Evolutionary conservation across 2,329 filamentous ascomycete genomes (phyloP), one percentile per base, ranked within the genome.

Genomic region (Trichoderma polysporum): DNA sequence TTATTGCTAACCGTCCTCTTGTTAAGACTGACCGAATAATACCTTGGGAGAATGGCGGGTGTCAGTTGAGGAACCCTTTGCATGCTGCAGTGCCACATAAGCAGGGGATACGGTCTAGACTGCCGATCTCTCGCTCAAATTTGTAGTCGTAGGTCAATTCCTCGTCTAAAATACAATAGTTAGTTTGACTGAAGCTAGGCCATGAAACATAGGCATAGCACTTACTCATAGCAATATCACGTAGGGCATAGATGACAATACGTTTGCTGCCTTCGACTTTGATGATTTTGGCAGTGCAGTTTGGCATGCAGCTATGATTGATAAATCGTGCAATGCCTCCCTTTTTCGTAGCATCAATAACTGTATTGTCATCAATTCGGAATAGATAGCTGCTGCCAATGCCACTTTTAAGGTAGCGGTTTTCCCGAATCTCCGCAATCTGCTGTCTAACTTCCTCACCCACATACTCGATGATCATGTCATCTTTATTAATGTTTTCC

Each of bases 71-170:
- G 84, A 98, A 99, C 70, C 95, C 95, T 84, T 99, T 99, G 84
- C 95, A 99, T 56, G 93, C 93, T 33, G 94, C 89, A 50, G 94
- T 97, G 68, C 95, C 95, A 79, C 95, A 99, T 59, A 99, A 89
- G 83, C 95, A 99, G 59, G 95, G 95, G 74, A 99, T 97, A 70
- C 95, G 92, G 79, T 99, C 95, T 70, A 93, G 88, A 73, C 93
- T 96, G 75, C 93, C 93, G 75, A 96, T 92, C 80, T 99, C 95
- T 74, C 95, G 91, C 83, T 99, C 95, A 79, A 99, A 99, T 80
- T 99, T 99, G 86, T 99, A 99, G 83, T 99, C 95, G 82, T 99
- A 99, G 2, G 95, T 99, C 78, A 99, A 89, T 84, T 99, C 95
- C 81, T 99, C 95, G 78, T 97, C 95, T 99, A 59, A 76, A 72